Conservation (phyloP, 176 grass and related monocot species). For the Microstegium vimineum region DNA sequence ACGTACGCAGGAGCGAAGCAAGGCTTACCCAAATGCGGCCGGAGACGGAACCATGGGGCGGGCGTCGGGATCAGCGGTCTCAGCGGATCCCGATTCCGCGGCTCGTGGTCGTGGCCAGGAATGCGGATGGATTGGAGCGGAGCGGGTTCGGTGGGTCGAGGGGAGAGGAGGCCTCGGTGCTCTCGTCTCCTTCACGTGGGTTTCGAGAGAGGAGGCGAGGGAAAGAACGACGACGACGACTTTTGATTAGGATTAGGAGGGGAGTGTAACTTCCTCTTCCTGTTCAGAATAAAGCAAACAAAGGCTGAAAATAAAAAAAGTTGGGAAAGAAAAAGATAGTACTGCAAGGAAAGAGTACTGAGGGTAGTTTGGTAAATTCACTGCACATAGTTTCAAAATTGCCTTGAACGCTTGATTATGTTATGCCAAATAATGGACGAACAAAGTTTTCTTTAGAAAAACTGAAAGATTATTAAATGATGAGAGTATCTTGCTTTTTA, state of each 20-base stretch:
- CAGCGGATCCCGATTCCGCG: conserved; percentile 3
- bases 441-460: neutral
- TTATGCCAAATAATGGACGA: neutral
- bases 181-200: neutral
- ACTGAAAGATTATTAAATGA: neutral
- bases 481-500: no score
- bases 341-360: neutral
- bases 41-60: neutral
- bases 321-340: neutral
- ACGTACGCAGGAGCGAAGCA: neutral
- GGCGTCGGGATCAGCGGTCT: neutral
- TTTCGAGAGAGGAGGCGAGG: neutral
- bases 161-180: neutral
- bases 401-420: neutral
- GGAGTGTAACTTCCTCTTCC: conserved; percentile 35
- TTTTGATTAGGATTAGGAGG: neutral
- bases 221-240: conserved; percentile 17
- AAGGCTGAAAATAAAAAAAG: no score
- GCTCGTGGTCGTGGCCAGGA: neutral
- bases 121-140: neutral
- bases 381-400: neutral
- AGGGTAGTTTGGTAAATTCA: conserved; percentile 15
- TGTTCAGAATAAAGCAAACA: conserved; percentile 37
- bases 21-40: conserved; percentile 21
- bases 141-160: neutral